These are phyloP conservation scores for Millerago galiae DNA, from an alignment of 805 yeast species.

Conservation along the genomic window DNA sequence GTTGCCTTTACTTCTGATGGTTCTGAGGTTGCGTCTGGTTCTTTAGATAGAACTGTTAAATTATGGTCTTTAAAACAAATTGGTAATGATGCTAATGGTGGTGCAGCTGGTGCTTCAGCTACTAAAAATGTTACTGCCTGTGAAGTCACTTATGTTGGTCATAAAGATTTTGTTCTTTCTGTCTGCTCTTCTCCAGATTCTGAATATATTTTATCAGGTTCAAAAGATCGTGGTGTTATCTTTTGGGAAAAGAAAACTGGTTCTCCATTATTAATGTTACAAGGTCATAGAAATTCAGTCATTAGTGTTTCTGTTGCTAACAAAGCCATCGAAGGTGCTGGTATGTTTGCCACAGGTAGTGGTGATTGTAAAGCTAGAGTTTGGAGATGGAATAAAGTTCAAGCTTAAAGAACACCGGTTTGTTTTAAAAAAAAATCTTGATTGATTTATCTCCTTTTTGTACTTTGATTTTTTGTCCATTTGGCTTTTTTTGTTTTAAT, in stretches of 20 bases:
- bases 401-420: conserved; percentile 8
- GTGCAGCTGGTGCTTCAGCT: conserved; percentile 28
- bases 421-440: background rate
- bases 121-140: conserved; percentile 50
- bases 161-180: conserved; percentile 89
- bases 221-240: conserved; percentile 94
- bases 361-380: conserved; percentile 97
- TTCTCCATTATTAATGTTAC: conserved; percentile 89
- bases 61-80: conserved; percentile 82
- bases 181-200: conserved; percentile 93
- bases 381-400: conserved; percentile 72
- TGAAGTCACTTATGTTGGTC: conserved; percentile 91
- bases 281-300: conserved; percentile 94
- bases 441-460: background rate
- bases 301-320: conserved; percentile 91
- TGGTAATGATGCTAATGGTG: conserved; percentile 36
- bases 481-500: background rate
- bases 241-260: conserved; percentile 94
- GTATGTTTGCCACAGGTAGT: conserved; percentile 93
- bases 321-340: conserved; percentile 61
- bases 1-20: conserved; percentile 92
- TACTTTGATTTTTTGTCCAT: background rate
- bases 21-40: conserved; percentile 87
- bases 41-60: conserved; percentile 92
- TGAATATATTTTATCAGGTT: conserved; percentile 86